Conservation (phyloP, 257 asterid genomes). For the Solanum pennellii region DNA sequence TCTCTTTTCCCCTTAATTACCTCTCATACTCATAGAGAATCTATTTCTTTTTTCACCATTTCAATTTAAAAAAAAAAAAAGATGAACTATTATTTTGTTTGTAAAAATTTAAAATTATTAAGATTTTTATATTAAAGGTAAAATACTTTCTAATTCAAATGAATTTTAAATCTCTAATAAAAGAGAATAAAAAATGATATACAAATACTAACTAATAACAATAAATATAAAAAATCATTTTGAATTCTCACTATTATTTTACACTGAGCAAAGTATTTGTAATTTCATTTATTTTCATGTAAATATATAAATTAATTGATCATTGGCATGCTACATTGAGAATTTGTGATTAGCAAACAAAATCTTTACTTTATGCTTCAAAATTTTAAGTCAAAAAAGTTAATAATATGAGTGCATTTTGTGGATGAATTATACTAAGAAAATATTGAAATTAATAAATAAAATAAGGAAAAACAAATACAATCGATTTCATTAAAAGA, state of each 20-base stretch:
- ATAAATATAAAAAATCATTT: background rate
- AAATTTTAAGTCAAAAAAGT: background rate
- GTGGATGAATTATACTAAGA: background rate
- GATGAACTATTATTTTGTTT: no score
- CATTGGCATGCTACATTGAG: background rate
- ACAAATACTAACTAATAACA: background rate
- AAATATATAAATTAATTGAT: background rate
- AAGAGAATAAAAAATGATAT: background rate
- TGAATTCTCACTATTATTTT: background rate
- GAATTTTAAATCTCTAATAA: background rate
- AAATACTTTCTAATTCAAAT: background rate
- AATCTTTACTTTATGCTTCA: background rate
- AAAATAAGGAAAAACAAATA: background rate
- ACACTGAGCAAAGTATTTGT: background rate
- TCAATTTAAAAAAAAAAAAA: no score
- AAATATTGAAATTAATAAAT: no score
- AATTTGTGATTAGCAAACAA: background rate
- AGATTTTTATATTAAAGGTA: fast-evolving
- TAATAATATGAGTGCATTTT: no score
- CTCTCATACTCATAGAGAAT: background rate
- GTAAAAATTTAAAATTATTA: no score
- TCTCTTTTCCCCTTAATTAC: background rate
- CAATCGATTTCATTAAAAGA: no score
- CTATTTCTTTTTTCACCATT: background rate
- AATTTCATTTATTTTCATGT: background rate